Conservation (phyloP, 768 basidiomycete genomes). For the Suillus placidus region DNA sequence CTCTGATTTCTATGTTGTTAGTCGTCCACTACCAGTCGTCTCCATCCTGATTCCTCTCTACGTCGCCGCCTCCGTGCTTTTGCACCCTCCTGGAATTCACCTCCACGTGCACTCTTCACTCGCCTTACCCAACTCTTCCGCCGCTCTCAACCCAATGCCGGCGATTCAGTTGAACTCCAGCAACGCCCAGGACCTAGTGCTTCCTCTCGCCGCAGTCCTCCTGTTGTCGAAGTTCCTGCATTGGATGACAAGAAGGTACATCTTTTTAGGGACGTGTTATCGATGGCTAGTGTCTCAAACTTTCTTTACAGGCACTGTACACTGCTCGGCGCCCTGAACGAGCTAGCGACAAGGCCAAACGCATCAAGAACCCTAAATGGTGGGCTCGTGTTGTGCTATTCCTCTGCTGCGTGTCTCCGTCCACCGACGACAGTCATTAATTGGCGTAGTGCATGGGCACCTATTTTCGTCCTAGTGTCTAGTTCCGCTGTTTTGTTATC, state of each 20-base stretch:
- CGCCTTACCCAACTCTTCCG: neutral
- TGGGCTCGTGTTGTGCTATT: too few relatives aligned
- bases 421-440: too few relatives aligned
- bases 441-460: too few relatives aligned
- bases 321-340: too few relatives aligned
- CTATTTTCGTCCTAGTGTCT: neutral
- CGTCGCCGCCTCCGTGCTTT: neutral
- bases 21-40: too few relatives aligned
- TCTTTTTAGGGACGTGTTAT: neutral
- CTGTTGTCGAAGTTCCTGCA: neutral
- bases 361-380: too few relatives aligned
- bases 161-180: neutral
- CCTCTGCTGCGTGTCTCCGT: too few relatives aligned
- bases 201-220: neutral
- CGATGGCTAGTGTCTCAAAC: neutral
- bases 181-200: fast-evolving
- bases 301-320: too few relatives aligned
- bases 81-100: neutral
- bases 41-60: neutral
- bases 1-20: too few relatives aligned
- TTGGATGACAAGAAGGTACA: neutral
- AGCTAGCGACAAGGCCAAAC: too few relatives aligned
- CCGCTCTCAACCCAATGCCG: neutral
- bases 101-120: neutral
- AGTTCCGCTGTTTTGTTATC: neutral